A percentile compares a stretch with the other conserved stretches of the same genome.
These are phyloP conservation scores for Fusarium pilosicola DNA, from an alignment of 2,329 filamentous ascomycete species.

Conservation along the genomic window DNA sequence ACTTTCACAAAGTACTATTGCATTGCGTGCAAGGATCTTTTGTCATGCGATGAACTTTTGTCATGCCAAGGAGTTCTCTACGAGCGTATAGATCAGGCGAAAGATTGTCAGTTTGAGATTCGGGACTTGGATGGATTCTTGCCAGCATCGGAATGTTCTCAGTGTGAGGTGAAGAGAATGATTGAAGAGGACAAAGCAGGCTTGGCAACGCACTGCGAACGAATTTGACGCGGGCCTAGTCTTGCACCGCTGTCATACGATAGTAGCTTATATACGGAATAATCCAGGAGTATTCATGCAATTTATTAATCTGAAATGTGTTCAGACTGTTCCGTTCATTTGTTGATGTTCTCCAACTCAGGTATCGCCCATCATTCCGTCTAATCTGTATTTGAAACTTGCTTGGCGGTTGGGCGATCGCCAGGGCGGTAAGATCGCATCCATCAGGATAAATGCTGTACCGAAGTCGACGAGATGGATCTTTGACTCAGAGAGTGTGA, in stretches of 20 bases:
- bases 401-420: neutral
- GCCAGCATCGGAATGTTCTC: neutral
- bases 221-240: neutral
- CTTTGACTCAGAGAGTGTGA: conserved; percentile 39
- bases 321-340: rapidly evolving
- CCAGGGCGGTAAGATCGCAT: conserved; percentile 12
- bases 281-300: rapidly evolving
- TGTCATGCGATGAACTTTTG: neutral
- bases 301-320: neutral
- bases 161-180: neutral
- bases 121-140: neutral
- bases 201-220: neutral
- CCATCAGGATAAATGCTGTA: conserved; percentile 43
- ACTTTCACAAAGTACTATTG: neutral
- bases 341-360: neutral
- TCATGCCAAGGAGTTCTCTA: neutral
- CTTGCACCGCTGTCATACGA: too few relatives aligned
- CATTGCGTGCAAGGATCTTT: neutral
- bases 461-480: conserved; percentile 48
- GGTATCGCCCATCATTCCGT: conserved; percentile 10
- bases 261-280: too few relatives aligned
- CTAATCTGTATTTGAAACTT: conserved; percentile 7
- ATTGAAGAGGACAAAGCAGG: neutral
- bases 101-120: neutral
- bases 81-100: neutral